Conservation (phyloP, 306 rosid genomes). For the Cicer pinnatifidum region DNA sequence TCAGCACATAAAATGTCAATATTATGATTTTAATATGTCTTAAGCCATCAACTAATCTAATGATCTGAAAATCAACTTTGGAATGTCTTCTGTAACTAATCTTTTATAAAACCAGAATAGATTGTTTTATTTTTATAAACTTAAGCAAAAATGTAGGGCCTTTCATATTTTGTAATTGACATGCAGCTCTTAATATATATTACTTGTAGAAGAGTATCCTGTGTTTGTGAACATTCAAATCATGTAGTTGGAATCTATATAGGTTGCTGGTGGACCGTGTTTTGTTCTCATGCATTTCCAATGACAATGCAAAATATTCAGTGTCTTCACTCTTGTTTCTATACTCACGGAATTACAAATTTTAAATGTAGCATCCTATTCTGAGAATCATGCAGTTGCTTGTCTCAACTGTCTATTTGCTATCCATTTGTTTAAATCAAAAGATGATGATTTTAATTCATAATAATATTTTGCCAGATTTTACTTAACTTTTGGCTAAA, state of each 20-base stretch:
- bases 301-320: not conserved
- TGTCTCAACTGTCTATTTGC: slow-evolving; percentile 11
- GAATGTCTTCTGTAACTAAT: slow-evolving; percentile 16
- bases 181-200: slow-evolving; percentile 7
- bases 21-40: not conserved
- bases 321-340: slow-evolving; percentile 10
- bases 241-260: slow-evolving; percentile 11
- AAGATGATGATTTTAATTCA: slow-evolving; percentile 6
- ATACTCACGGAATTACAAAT: slow-evolving; percentile 10
- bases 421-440: not conserved
- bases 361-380: slow-evolving; percentile 5
- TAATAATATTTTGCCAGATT: too few species aligned
- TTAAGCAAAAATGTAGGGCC: not conserved
- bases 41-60: not conserved
- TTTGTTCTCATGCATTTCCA: not conserved
- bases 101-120: not conserved
- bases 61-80: slow-evolving; percentile 2
- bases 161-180: slow-evolving; percentile 10
- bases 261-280: slow-evolving; percentile 4
- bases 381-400: slow-evolving; percentile 17
- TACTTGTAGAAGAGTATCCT: not conserved
- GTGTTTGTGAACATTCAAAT: slow-evolving; percentile 13
- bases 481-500: too few species aligned
- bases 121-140: not conserved
- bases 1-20: slow-evolving; percentile 6